Evolutionary conservation across 352 stramenopile genomes (phyloP), one percentile per base, ranked within the genome.

Genomic region (Blastocystis sp.): DNA sequence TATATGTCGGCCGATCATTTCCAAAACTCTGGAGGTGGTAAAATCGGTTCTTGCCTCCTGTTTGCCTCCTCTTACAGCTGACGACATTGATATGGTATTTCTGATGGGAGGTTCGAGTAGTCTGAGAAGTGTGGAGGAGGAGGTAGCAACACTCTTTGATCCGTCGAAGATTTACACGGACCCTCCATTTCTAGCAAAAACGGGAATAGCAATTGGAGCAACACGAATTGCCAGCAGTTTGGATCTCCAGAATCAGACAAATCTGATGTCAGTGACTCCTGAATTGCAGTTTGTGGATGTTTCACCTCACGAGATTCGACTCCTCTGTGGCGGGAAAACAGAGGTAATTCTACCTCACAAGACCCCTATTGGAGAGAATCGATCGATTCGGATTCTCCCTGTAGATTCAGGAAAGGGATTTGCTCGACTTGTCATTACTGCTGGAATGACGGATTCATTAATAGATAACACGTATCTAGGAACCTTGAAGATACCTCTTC

Each of bases 61-160:
- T 42, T 27, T 4, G 1, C 49, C 71, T 3, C 71, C 46, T 3
- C 21, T 66, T 12, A 42, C n/a, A 5, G 16, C 49, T 12, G 21
- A 29, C 14, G 71, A 83, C 21, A 51, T 83, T 16, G 51, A 83
- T 24, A 52, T n/a, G 24, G 71, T 83, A n/a, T 83, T 83, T 46
- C n/a, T 83, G 71, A 63, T 52, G 51, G 71, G 71, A n/a, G 71
- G 71, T 42, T 83, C 71, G 1, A 83, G 42, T 32, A 32, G 52
- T 0, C 51, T 83, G 35, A 4, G 1, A 6, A 46, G 4, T 14
- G 54, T 83, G 29, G 19, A 19, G 14, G 35, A 46, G 16, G 16
- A 46, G 16, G 35, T 83, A 19, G 4, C 16, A 35, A 63, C 1
- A n/a, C 4, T 83, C 12, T 83, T 83, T 42, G 14, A 4, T 32